phyloP scores from a whole-genome alignment of 129 eudicot genomes.

The Helianthus annuus region HanXRQr2.0-SUNRISE NC_035449.2:15307509-15308008 shows the following conservation, averaged over 20 bases:
- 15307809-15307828: not conserved
- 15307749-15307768: constrained; percentile 84
- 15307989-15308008: constrained; percentile 98
- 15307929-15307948: constrained; percentile 93
- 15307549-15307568: constrained; percentile 95
- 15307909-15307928: constrained; percentile 96
- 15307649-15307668: constrained; percentile 84
- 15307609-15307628: constrained; percentile 24
- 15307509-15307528: constrained; percentile 93
- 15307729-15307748: constrained; percentile 83
- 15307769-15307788: constrained; percentile 96
- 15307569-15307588: not conserved
- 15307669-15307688: constrained; percentile 95
- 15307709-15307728: constrained; percentile 82
- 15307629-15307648: constrained; percentile 94
- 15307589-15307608: not conserved
- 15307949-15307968: constrained; percentile 95
- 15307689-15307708: constrained; percentile 89
- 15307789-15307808: constrained; percentile 98
- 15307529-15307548: constrained; percentile 95
- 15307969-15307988: constrained; percentile 94
- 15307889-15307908: constrained; percentile 80
- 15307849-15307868: not conserved
- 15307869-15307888: not conserved
- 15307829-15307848: not conserved